Base-by-base conservation (phyloP, 257 asterid species). In the Scutellaria galericulata region DNA sequence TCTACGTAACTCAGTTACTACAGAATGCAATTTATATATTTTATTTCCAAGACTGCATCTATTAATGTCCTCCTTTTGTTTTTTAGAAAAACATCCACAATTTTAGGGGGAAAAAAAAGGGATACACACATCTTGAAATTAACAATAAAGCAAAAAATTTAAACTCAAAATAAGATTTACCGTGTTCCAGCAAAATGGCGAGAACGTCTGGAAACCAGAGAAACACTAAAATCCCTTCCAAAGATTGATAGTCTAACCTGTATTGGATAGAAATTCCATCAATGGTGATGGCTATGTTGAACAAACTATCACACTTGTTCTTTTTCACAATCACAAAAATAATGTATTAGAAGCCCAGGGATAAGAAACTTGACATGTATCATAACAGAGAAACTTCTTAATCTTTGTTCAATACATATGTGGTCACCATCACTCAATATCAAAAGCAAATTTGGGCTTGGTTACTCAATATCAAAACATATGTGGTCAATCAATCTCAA, bases 181-280 rank as follows among this genome's bases (percentile, higher is more conserved):
- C 99, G 99, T 69, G 99, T 95, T 70, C 99, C 99, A 46, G 99
- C 99, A 87, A 95, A 95, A 81, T 95, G 99, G 73, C 99, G 96
- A 75, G 99, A 95, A 65, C 99, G 96, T 75, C 99, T 92, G 73
- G 99, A 90, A 80, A 92, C 58, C 78, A 95, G 79, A 80, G 97
- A 73, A 67, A 88, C 94, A 72, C 92, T 86, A 77, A 95, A 92
- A 80, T 95, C 98, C 80, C 97, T 85, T 80, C 99, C 99, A 76
- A 95, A 95, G 72, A 95, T 86, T 72, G 99, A 88, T 48, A 90
- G 81, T 75, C 96, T 88, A 54, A 86, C 87, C 99, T 95, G 89
- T 63, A 83, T 75, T 67, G 71, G 57, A 77, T 10, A 47, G 15
- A 31, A 57, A 24, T 63, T 72, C 53, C 24, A 64, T 27, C 11